Evolutionary conservation across 495 filamentous ascomycete genomes (phyloP).

Genomic region (Hypomontagnella submonticulosa): DNA sequence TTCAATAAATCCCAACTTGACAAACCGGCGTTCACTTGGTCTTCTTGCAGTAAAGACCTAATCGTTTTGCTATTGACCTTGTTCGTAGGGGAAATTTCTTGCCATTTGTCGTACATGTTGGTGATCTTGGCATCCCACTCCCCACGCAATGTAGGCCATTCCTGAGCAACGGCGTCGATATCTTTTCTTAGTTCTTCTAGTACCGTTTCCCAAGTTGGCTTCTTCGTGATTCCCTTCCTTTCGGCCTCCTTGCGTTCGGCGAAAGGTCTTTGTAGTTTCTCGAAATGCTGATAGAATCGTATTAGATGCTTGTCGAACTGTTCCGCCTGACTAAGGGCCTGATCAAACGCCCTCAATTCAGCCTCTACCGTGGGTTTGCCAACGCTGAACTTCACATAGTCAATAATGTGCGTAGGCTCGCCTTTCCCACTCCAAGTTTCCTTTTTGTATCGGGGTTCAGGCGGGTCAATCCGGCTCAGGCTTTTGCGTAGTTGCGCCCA

Average conservation of each 20-base stretch:
- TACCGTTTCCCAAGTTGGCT: conserved; percentile 40
- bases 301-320: conserved; percentile 44
- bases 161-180: conserved; percentile 44
- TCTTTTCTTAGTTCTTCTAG: conserved; percentile 50
- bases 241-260: conserved; percentile 30
- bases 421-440: conserved; percentile 49
- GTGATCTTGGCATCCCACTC: conserved; percentile 56
- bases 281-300: conserved; percentile 37
- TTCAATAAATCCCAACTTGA: conserved; percentile 67
- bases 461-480: conserved; percentile 46
- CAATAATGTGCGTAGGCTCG: conserved; percentile 70
- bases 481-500: conserved; percentile 64
- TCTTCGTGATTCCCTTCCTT: conserved; percentile 21
- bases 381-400: conserved; percentile 75
- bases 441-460: conserved; percentile 56
- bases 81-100: conserved; percentile 53
- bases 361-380: conserved; percentile 62
- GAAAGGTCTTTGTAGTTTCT: conserved; percentile 29
- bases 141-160: conserved; percentile 49
- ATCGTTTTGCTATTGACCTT: conserved; percentile 47
- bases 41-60: conserved; percentile 57
- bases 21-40: conserved; percentile 54
- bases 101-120: conserved; percentile 56
- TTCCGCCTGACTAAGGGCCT: conserved; percentile 33
- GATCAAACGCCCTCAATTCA: conserved; percentile 59